These are phyloP conservation scores for Lactarius hengduanensis DNA, from an alignment of 768 basidiomycete genomes.

Conservation along the genomic window DNA sequence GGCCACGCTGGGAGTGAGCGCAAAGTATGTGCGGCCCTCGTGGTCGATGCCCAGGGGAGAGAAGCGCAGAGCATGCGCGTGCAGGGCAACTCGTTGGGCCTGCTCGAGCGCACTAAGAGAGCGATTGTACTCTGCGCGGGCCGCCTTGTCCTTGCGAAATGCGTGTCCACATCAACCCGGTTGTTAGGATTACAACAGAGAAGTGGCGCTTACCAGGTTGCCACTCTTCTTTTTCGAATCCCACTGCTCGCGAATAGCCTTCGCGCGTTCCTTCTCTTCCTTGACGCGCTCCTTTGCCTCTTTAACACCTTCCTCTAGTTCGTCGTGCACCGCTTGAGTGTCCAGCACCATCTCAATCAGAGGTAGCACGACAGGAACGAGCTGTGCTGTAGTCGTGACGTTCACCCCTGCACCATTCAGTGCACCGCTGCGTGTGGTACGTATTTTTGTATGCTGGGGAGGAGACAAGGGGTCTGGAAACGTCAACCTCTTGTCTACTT, in stretches of 20 bases:
- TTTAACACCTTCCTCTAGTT: constrained; percentile 57
- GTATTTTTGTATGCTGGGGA: constrained; percentile 41
- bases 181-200: neutral
- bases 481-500: constrained; percentile 31
- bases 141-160: constrained; percentile 42
- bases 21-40: constrained; percentile 69
- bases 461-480: constrained; percentile 64
- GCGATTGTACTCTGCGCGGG: constrained; percentile 49
- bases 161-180: neutral
- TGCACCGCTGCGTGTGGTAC: constrained; percentile 47
- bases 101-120: constrained; percentile 52
- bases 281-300: constrained; percentile 54
- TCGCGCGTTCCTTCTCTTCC: constrained; percentile 52
- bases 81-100: constrained; percentile 49
- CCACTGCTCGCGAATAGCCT: constrained; percentile 60
- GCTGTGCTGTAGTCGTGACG: constrained; percentile 51
- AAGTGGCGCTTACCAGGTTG: constrained; percentile 15
- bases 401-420: constrained; percentile 30
- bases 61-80: constrained; percentile 53
- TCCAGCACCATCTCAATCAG: constrained; percentile 54
- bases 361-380: constrained; percentile 62
- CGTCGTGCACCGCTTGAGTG: constrained; percentile 51
- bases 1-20: constrained; percentile 54
- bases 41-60: constrained; percentile 62
- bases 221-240: constrained; percentile 38